Evolutionary conservation across 192 early-diverging fungal species (phyloP).

Genomic region (Linnemannia exigua): DNA sequence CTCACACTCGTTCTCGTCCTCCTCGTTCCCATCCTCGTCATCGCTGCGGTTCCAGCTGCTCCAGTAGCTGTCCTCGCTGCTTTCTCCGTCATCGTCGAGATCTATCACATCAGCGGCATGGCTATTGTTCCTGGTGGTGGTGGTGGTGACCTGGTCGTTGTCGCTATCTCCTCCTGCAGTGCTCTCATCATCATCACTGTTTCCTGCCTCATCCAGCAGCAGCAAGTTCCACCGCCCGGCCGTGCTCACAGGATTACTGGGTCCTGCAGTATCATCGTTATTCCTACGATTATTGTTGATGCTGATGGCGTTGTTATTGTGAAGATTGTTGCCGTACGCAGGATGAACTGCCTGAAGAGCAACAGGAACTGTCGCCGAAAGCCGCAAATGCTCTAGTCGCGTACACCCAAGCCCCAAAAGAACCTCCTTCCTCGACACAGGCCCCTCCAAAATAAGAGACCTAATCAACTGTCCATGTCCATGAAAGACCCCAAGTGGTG

Average conservation of each 20-base stretch:
- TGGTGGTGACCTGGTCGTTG: background rate
- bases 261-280: background rate
- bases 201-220: background rate
- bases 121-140: background rate
- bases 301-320: background rate
- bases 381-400: background rate
- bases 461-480: constrained; percentile 11
- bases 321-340: background rate
- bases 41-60: background rate
- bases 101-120: background rate
- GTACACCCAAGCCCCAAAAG: background rate
- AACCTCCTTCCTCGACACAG: background rate
- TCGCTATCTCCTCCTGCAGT: background rate
- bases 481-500: background rate
- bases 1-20: background rate
- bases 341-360: background rate
- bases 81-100: background rate
- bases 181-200: background rate
- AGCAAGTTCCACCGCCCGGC: background rate
- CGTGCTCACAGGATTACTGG: background rate
- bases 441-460: background rate
- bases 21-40: background rate
- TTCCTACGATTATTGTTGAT: background rate
- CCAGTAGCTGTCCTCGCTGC: background rate
- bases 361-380: background rate